phyloP scores from a whole-genome alignment of 2,329 filamentous ascomycete genomes.

The Lachnellula hyalina region DNA sequence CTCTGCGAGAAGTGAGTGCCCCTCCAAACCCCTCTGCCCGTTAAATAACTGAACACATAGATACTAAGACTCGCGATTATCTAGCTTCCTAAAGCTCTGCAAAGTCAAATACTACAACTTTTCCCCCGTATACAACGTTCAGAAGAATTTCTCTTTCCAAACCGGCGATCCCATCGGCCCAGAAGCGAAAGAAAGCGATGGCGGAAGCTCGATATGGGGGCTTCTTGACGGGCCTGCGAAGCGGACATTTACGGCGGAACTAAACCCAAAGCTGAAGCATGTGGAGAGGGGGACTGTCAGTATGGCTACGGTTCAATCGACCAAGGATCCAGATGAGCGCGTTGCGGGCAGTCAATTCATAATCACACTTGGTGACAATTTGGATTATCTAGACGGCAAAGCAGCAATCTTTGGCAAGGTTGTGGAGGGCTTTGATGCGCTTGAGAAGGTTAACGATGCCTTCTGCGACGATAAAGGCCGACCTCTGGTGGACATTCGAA shows the following conservation, averaged over 20 bases:
- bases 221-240: slow-evolving; percentile 63
- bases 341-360: slow-evolving; percentile 90
- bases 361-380: slow-evolving; percentile 81
- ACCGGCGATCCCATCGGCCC: slow-evolving; percentile 92
- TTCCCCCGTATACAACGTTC: slow-evolving; percentile 82
- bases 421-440: slow-evolving; percentile 87
- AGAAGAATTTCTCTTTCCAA: slow-evolving; percentile 94
- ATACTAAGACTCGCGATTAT: slow-evolving; percentile 44
- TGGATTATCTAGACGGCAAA: slow-evolving; percentile 87
- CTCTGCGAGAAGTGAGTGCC: slow-evolving; percentile 88
- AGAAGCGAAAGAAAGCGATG: slow-evolving; percentile 77
- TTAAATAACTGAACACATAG: slow-evolving; percentile 45
- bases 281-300: slow-evolving; percentile 86
- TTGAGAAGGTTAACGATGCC: slow-evolving; percentile 88
- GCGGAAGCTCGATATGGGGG: slow-evolving; percentile 91
- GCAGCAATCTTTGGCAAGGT: slow-evolving; percentile 94
- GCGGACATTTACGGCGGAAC: slow-evolving; percentile 76
- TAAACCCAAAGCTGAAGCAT: slow-evolving; percentile 85
- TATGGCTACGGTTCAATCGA: slow-evolving; percentile 85
- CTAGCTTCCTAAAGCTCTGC: slow-evolving; percentile 94
- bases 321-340: slow-evolving; percentile 72
- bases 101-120: slow-evolving; percentile 99
- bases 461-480: slow-evolving; percentile 83
- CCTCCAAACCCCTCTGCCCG: slow-evolving; percentile 10
- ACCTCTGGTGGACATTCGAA: slow-evolving; percentile 88